Base-by-base conservation (phyloP, 805 yeast species). In the Candida nanaspora region DNA sequence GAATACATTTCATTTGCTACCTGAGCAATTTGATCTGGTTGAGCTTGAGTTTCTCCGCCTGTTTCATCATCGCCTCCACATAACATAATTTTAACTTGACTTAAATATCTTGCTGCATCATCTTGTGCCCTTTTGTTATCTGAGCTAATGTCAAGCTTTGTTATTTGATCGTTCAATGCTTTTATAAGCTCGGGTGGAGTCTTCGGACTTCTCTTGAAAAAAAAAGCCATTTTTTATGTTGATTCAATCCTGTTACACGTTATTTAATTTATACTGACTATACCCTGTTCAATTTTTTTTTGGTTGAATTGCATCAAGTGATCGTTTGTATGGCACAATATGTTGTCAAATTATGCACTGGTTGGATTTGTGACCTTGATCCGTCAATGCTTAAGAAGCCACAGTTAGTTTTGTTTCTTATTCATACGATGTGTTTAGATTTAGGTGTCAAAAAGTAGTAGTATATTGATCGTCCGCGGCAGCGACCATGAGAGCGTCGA, bases 141-240 rank as follows among this genome's bases (percentile, higher is more conserved):
- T 25, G 53, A 53, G 7, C 65, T 51, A 10, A 57, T 46, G 45
- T 80, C 85, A 18, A 83, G 66, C 55, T 83, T 83, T 14, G 69
- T 56, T 10, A 88, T 70, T 52, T 78, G 85, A 37, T 91, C 98
- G 46, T 76, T 76, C 46, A 88, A 69, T 6, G 80, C 78, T 37
- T 86, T 72, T 3, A 87, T 82, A 43, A 88, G 73, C 54, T 91
- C 98, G 16, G 76, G 75, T 2, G 96, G 95, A 1, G 96, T 80
- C 60, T 87, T 88, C 9, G 95, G 96, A 55, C 81, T 86, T 55
- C 96, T 74, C 49, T 87, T 85, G 72, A 93, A 91, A 51, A 93
- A 68, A 54, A 91, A 91, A 11, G 96, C 84, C 96, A 89, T 87
- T 3, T 31, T 18, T 29, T 27, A 14, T 27, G 10, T 13, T 27